Percentiles rank a stretch among this genome's conserved stretches.
Conservation (phyloP, 2,329 filamentous ascomycete genomes). For the Lachnellula arida region DNA sequence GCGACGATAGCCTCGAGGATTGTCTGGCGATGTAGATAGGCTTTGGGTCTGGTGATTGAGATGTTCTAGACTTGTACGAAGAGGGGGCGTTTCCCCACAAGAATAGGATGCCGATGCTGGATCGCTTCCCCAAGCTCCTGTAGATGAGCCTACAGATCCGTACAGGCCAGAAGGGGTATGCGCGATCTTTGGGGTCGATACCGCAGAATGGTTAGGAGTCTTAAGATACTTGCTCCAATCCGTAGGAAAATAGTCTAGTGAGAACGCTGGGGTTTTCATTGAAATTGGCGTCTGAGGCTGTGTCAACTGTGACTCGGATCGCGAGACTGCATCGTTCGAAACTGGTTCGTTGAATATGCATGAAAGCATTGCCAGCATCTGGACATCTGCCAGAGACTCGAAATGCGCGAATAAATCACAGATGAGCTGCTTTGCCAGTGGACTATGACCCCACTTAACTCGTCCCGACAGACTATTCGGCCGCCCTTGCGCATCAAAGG, state of each 20-base stretch:
- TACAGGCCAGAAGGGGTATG: conserved; percentile 52
- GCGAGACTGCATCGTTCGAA: conserved; percentile 50
- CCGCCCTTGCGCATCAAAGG: conserved; percentile 34
- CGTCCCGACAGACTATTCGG: conserved; percentile 45
- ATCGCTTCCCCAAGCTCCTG: conserved; percentile 48
- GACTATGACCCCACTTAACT: conserved; percentile 65
- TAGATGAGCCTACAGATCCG: conserved; percentile 54
- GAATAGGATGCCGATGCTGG: conserved; percentile 55
- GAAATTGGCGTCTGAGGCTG: conserved; percentile 59
- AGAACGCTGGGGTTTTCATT: conserved; percentile 63
- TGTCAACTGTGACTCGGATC: conserved; percentile 51
- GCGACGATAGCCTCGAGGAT: conserved; percentile 45
- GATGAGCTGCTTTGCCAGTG: conserved; percentile 58
- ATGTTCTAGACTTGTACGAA: conserved; percentile 42
- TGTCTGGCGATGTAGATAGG: conserved; percentile 56
- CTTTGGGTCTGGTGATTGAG: conserved; percentile 44
- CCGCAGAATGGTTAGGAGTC: conserved; percentile 49
- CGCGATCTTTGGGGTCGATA: conserved; percentile 53
- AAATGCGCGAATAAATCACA: conserved; percentile 59
- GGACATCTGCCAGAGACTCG: conserved; percentile 57
- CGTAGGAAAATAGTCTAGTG: conserved; percentile 61
- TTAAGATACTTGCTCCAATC: conserved; percentile 51
- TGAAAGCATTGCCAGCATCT: conserved; percentile 69
- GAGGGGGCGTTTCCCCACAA: conserved; percentile 56
- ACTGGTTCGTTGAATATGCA: conserved; percentile 62